Evolutionary conservation across 108 stramenopile genomes (phyloP), one percentile per base, ranked within the genome.

Genomic region (Chaetoceros muelleri): DNA sequence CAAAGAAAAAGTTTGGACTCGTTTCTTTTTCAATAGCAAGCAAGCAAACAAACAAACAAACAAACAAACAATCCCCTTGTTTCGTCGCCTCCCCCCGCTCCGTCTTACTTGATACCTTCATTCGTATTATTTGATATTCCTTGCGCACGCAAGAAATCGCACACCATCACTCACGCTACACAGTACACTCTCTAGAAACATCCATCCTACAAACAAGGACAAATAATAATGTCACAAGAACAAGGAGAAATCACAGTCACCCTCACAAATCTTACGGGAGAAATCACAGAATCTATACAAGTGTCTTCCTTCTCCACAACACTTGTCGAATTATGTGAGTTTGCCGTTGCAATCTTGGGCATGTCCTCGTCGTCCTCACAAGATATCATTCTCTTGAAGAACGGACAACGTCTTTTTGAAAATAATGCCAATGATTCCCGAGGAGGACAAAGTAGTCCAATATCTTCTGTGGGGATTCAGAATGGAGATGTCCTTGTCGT

Each of bases 401-500:
- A 82, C 52, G 70, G 74, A 18, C 65, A 66, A 28, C 40, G 30
- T 0, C 31, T 70, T 28, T 25, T 30, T 18, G 31, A 45, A 26
- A 25, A 69, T 3, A 44, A 57, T 24, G 48, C 46, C 17, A 27
- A 28, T 2, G 29, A 52, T 17, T 57, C 66, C 8, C 46, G 80
- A 48, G 44, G 45, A 16, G 47, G 65, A 47, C 65, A 61, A 8
- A 40, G 34, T 40, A 5, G 13, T 10, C 34, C 13, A 5, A 40
- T 40, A 10, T 40, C 34, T 40, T 40, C 34, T 13, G 13, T 40
- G 13, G 81, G 80, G 2, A 55, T 83, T 17, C 16, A 21, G 5
- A 52, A 77, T 63, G 85, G 85, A 2, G 81, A 82, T 61, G 57
- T 86, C 20, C 2, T 86, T 18, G 72, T 62, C 24, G 67, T 73